Conservation (phyloP, 2,329 filamentous ascomycete species). For the Aspergillus calidoustus region DNA sequence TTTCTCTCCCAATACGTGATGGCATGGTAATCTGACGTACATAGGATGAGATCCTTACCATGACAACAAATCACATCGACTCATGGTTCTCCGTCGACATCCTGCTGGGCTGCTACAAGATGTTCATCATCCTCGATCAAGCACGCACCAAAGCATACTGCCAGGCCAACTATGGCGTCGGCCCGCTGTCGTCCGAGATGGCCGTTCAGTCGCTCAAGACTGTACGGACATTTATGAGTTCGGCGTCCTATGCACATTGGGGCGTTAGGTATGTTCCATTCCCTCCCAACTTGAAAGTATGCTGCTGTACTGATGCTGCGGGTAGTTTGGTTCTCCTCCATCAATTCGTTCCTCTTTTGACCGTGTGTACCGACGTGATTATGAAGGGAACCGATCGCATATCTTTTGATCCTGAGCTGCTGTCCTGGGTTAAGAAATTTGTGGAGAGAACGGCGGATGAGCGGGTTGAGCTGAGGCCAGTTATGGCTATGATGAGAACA, state of each 20-base stretch:
- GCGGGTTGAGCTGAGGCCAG: background rate
- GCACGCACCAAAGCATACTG: background rate
- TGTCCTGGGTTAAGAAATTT: background rate
- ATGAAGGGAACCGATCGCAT: too few species aligned
- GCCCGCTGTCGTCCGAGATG: background rate
- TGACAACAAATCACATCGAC: conserved; percentile 21
- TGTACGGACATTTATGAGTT: background rate
- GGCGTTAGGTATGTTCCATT: background rate
- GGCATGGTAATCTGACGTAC: background rate
- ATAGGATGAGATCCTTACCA: background rate
- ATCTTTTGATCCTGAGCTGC: background rate
- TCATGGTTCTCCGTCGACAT: conserved; percentile 26
- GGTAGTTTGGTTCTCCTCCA: background rate
- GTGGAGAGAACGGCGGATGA: background rate
- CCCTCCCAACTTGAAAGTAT: too few species aligned
- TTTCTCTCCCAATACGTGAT: background rate
- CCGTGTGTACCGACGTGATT: background rate
- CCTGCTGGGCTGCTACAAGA: conserved; percentile 25
- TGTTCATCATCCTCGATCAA: conserved; percentile 26
- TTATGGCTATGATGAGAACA: background rate
- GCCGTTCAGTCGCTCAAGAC: background rate
- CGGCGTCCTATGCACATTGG: background rate
- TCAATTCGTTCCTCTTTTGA: background rate
- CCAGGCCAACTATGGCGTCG: background rate
- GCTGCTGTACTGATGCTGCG: background rate